Evolutionary conservation across 345 rosid species (phyloP).

Genomic region (Populus simonii): DNA sequence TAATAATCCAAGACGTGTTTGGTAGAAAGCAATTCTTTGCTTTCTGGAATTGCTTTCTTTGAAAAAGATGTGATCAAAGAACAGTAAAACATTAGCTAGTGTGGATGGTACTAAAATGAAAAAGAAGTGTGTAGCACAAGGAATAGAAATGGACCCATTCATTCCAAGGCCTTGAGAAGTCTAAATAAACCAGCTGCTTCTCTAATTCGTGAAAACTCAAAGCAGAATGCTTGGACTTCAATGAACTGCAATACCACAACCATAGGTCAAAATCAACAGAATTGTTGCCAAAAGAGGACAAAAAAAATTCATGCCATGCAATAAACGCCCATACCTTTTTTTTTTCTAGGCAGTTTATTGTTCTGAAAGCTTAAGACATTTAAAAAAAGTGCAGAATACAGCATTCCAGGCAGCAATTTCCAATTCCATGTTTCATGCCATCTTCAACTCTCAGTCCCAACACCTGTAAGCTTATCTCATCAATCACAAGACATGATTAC

Average conservation of each 20-base stretch:
- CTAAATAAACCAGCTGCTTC: conserved; percentile 90
- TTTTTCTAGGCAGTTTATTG: not conserved
- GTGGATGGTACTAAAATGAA: no score
- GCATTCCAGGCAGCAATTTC: not conserved
- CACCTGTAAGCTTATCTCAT: not conserved
- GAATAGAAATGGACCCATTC: not conserved
- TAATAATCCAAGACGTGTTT: no score
- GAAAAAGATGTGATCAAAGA: no score
- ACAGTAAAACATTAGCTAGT: no score
- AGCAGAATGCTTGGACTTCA: conserved; percentile 97
- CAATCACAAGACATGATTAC: not conserved
- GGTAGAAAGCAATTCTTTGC: no score
- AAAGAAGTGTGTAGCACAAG: not conserved
- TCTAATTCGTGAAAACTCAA: conserved; percentile 83
- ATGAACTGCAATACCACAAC: conserved; percentile 60
- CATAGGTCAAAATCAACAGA: not conserved
- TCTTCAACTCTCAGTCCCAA: not conserved
- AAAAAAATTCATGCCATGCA: not conserved
- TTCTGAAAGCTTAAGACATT: not conserved
- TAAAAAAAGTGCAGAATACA: not conserved
- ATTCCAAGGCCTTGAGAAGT: conserved; percentile 71
- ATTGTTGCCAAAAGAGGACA: not conserved
- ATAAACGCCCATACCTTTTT: not conserved
- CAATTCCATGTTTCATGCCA: not conserved
- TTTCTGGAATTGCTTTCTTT: no score